These are phyloP conservation scores for Pyrus betulifolia DNA, from an alignment of 306 rosid genomes.

Conservation along the genomic window DNA sequence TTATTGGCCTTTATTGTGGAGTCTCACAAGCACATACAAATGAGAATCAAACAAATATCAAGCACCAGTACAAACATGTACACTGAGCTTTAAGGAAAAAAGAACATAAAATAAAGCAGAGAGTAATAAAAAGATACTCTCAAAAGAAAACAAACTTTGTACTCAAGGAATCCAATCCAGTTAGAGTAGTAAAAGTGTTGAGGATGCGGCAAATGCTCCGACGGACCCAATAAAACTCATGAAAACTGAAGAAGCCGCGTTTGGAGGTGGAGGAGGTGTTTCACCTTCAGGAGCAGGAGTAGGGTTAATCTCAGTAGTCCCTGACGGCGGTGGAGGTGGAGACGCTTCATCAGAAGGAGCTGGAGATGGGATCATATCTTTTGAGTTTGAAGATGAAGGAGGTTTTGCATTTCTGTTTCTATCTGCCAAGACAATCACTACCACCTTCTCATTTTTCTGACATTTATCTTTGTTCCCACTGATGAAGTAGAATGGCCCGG, in stretches of 20 bases:
- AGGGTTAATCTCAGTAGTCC: conserved; percentile 27
- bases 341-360: conserved; percentile 29
- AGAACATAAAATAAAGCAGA: background rate
- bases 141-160: background rate
- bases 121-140: too few relatives aligned
- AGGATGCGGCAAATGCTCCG: conserved; percentile 64
- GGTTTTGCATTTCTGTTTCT: conserved; percentile 33
- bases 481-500: conserved; percentile 68
- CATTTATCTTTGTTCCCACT: conserved; percentile 79
- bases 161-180: conserved; percentile 9
- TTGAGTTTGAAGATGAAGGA: conserved; percentile 29
- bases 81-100: conserved; percentile 25
- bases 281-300: conserved; percentile 32
- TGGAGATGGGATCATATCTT: conserved; percentile 22
- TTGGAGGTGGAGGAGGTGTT: conserved; percentile 43
- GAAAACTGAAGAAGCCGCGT: conserved; percentile 42
- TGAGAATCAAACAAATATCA: conserved; percentile 26
- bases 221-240: conserved; percentile 37
- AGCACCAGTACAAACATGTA: conserved; percentile 19
- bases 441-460: conserved; percentile 65
- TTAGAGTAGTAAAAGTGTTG: conserved; percentile 36
- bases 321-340: conserved; percentile 33
- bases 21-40: conserved; percentile 17
- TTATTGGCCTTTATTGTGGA: conserved; percentile 9
- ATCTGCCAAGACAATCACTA: conserved; percentile 57